A percentile compares a stretch with the other conserved stretches of the same genome.
Conservation (phyloP, 805 yeast genomes). For the Kodamaea sagamina region DNA sequence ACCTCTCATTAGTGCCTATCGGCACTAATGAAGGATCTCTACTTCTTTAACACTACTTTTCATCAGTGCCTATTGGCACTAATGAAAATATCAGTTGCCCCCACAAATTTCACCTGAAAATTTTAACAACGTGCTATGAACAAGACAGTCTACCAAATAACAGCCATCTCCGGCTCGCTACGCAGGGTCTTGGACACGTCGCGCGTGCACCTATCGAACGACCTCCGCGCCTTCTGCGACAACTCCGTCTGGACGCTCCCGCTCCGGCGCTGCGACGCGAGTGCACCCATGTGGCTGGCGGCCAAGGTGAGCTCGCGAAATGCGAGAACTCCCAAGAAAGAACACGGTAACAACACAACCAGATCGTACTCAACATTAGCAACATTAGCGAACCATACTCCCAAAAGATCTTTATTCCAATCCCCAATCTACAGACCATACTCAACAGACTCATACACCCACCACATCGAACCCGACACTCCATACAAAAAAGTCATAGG, state of each 20-base stretch:
- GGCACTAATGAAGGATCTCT: too few species aligned
- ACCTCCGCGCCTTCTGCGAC: constrained; percentile 22
- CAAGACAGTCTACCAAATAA: constrained; percentile 24
- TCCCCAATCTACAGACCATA: too few species aligned
- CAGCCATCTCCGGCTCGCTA: constrained; percentile 27
- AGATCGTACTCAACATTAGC: too few species aligned
- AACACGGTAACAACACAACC: neutral
- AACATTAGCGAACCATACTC: too few species aligned
- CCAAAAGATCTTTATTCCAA: too few species aligned
- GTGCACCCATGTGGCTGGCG: constrained; percentile 26
- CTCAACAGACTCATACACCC: constrained; percentile 11
- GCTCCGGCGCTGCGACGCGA: constrained; percentile 22
- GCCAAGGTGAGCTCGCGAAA: constrained; percentile 1
- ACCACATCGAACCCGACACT: neutral
- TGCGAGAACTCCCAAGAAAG: neutral
- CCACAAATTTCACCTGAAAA: constrained; percentile 5
- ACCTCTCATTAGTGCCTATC: too few species aligned
- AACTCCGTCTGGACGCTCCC: constrained; percentile 24
- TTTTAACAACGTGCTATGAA: constrained; percentile 12
- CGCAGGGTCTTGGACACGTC: constrained; percentile 12
- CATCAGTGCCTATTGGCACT: too few species aligned
- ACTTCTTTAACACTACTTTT: too few species aligned
- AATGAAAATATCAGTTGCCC: too few species aligned
- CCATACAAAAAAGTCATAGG: constrained; percentile 6
- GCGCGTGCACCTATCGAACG: constrained; percentile 25